Evolutionary conservation across 2,329 filamentous ascomycete genomes (phyloP).

Genomic region (Hypoxylon rubiginosum): DNA sequence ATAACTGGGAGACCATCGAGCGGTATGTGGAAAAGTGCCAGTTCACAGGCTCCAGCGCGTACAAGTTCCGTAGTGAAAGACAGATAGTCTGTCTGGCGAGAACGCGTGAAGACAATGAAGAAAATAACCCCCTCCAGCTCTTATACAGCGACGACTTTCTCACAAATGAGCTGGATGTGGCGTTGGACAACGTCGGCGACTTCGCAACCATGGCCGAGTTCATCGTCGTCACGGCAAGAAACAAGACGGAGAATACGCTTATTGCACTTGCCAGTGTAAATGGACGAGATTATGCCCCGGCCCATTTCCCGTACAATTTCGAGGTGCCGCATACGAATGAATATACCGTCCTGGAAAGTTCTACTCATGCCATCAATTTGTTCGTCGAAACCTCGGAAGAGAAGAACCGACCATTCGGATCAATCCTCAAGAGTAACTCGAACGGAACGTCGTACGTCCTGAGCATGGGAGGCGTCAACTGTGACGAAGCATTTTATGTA

Average conservation of each 20-base stretch:
- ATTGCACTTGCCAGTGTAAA: constrained; percentile 88
- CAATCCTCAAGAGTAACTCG: constrained; percentile 97
- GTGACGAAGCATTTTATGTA: constrained; percentile 81
- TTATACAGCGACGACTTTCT: constrained; percentile 86
- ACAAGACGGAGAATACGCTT: constrained; percentile 76
- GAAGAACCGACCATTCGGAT: constrained; percentile 78
- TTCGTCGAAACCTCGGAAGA: constrained; percentile 85
- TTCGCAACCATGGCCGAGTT: constrained; percentile 98
- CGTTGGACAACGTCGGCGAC: constrained; percentile 79
- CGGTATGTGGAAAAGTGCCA: constrained; percentile 85
- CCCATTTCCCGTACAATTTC: constrained; percentile 89
- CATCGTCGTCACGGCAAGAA: constrained; percentile 86
- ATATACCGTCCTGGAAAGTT: constrained; percentile 95
- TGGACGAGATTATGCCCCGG: constrained; percentile 83
- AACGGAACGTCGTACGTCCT: constrained; percentile 96
- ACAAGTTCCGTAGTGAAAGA: constrained; percentile 64
- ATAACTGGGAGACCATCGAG: constrained; percentile 81
- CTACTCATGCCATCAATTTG: constrained; percentile 92
- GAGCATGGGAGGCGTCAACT: constrained; percentile 84
- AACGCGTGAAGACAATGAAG: constrained; percentile 74
- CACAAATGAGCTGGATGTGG: constrained; percentile 69
- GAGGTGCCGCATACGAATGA: constrained; percentile 81
- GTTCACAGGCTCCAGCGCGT: constrained; percentile 79
- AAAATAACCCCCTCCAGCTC: constrained; percentile 74
- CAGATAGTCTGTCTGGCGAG: constrained; percentile 75